These are phyloP conservation scores for Fusarium guadeloupense DNA, from an alignment of 2,329 filamentous ascomycete genomes.

Conservation along the genomic window DNA sequence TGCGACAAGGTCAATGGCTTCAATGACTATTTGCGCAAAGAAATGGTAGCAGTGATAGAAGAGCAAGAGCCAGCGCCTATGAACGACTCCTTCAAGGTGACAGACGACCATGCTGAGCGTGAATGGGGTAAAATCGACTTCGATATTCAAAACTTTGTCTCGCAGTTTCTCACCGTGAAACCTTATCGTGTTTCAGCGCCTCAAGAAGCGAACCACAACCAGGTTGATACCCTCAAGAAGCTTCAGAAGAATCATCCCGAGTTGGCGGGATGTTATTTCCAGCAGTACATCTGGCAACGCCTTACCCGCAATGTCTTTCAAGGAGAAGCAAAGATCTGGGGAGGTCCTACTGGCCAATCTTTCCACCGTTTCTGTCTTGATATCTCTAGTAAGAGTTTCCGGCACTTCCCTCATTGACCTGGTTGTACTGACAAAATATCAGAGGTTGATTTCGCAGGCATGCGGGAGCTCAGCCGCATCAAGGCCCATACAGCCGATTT, in stretches of 20 bases:
- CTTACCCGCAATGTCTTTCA: slow-evolving; percentile 10
- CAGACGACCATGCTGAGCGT: slow-evolving; percentile 1
- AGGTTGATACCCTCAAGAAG: slow-evolving; percentile 8
- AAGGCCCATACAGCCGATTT: slow-evolving; percentile 11
- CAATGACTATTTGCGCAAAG: neutral
- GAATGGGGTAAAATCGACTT: slow-evolving; percentile 2
- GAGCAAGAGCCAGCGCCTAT: neutral
- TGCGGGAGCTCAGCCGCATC: slow-evolving; percentile 15
- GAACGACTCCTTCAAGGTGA: slow-evolving; percentile 6
- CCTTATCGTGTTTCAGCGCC: neutral
- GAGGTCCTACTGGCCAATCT: slow-evolving; percentile 7
- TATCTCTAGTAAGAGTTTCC: slow-evolving; percentile 4
- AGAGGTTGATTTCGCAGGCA: slow-evolving; percentile 4
- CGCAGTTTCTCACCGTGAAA: slow-evolving; percentile 4
- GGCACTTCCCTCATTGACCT: accelerated
- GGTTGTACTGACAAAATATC: neutral
- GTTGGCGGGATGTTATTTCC: neutral
- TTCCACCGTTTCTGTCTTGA: slow-evolving; percentile 25
- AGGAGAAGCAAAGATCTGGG: slow-evolving; percentile 7
- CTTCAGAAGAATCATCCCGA: neutral
- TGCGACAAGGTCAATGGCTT: neutral
- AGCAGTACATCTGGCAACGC: slow-evolving; percentile 16
- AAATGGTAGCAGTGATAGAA: neutral
- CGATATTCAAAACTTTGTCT: slow-evolving; percentile 8
- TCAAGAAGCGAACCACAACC: neutral